A percentile compares a stretch with the other conserved stretches of the same genome.
Conservation (phyloP, 495 filamentous ascomycete species). For the Neurospora sp. region DNA sequence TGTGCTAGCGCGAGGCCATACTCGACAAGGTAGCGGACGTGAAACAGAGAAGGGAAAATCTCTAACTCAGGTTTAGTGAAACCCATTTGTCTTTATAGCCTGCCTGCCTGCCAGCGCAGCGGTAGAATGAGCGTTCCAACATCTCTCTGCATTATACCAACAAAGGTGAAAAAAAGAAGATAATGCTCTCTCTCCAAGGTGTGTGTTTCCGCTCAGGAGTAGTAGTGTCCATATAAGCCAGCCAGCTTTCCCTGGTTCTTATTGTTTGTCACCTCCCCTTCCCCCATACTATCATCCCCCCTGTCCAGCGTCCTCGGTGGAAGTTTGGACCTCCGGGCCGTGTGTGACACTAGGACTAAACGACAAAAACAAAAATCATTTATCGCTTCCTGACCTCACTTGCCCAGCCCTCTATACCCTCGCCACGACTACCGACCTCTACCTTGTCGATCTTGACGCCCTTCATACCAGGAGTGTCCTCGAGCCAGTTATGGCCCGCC, state of each 20-base stretch:
- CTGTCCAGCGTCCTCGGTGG: not conserved
- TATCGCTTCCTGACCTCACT: constrained; percentile 80
- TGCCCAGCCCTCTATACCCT: constrained; percentile 95
- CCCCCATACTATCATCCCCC: not conserved
- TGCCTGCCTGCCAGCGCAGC: not conserved
- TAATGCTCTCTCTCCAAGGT: not conserved
- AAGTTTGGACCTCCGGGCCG: not conserved
- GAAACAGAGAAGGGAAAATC: not conserved
- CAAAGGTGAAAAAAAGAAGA: not conserved
- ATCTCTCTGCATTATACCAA: not conserved
- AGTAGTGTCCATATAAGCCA: not conserved
- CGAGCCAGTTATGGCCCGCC: constrained; percentile 71
- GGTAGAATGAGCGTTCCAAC: not conserved
- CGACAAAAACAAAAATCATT: constrained; percentile 1
- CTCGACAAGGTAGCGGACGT: not conserved
- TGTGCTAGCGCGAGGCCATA: not conserved
- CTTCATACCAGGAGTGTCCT: constrained; percentile 81
- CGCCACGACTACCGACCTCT: constrained; percentile 69
- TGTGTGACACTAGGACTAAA: not conserved
- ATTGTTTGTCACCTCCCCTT: not conserved
- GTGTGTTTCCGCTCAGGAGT: not conserved
- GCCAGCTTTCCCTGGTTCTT: not conserved
- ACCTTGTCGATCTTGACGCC: constrained; percentile 59
- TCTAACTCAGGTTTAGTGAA: not conserved
- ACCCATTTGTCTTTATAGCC: not conserved